Percentiles rank a stretch among this genome's conserved stretches.
Conservation (phyloP, 352 stramenopile genomes). For the Phytopythium litorale region DNA sequence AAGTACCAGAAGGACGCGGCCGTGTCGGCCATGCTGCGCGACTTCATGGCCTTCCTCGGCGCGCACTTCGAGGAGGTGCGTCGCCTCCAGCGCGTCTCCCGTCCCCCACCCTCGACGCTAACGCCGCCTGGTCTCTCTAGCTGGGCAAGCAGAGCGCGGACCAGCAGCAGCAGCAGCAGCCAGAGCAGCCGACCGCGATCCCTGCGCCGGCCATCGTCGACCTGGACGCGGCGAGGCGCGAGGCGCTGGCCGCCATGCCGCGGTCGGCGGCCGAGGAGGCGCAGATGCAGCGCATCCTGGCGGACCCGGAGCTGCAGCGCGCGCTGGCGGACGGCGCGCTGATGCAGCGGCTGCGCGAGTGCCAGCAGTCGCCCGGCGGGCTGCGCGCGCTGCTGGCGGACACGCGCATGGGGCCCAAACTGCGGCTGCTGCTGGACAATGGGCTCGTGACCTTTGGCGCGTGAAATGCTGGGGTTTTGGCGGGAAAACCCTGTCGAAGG, state of each 20-base stretch:
- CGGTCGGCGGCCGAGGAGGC: constrained; percentile 53
- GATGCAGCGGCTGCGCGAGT: constrained; percentile 50
- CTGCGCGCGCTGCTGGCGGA: constrained; percentile 45
- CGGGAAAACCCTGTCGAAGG: not conserved
- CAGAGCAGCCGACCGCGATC: not conserved
- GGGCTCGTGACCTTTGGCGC: constrained; percentile 53
- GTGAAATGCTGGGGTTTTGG: constrained; percentile 1
- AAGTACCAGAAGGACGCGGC: constrained; percentile 69
- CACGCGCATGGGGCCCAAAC: constrained; percentile 38
- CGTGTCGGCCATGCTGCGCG: constrained; percentile 53
- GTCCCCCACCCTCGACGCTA: too few relatives aligned
- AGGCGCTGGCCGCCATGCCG: constrained; percentile 58
- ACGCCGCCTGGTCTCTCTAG: constrained; percentile 12
- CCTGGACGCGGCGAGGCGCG: constrained; percentile 40
- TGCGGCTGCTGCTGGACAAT: constrained; percentile 48
- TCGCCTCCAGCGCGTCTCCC: too few relatives aligned
- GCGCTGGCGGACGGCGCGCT: constrained; percentile 53
- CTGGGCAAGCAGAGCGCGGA: constrained; percentile 31
- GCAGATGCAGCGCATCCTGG: constrained; percentile 63
- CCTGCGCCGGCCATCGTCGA: constrained; percentile 40
- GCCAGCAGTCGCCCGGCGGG: constrained; percentile 30
- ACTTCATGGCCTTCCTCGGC: constrained; percentile 73
- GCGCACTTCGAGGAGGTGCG: constrained; percentile 76
- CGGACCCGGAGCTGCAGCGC: constrained; percentile 55
- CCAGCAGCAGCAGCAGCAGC: constrained; percentile 11